Base-by-base conservation (phyloP, 495 filamentous ascomycete genomes). In the Hypoxylon perforatum region DNA sequence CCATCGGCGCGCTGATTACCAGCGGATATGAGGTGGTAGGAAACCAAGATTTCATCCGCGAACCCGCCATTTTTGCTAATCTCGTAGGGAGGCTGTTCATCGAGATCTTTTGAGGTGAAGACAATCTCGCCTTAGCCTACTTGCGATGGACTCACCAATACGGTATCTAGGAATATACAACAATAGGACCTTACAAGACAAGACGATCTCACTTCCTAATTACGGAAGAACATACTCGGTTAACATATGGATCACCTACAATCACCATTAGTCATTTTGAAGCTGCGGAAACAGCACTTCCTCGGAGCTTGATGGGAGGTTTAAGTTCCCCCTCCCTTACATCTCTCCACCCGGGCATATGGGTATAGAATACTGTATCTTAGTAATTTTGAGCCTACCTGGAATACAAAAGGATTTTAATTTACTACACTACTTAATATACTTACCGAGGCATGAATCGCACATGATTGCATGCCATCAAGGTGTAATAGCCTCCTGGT, bases 1-100 rank as follows among this genome's bases (percentile, higher is more conserved):
- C 82, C 91, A 95, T 93, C 10, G 92, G 92, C 11, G 91, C 91
- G 67, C 80, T 78, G 48, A 88, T 79, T 17, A 95, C 79, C 28
- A 93, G 55, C 10, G 81, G 72, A 15, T 63, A 62, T 19, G 59
- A 53, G 12, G 70, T 75, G n/a, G 53, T 63, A 22, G 72, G 72
- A 38, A 75, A 75, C 72, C 72, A 75, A 18, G 64, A 67, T 50
- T 55, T 66, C 72, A 71, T 75, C 4, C 72, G 63, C 17, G 66
- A 62, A 51, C 17, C 17, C 15, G 67, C 55, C 70, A 69, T 75
- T 5, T 63, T 61, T n/a, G 63, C 55, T 21, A 66, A 10, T 52
- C 42, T 55, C 42, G 44, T 52, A 33, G 25, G 42, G 7, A 41
- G 14, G 28, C 23, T 41, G 48, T 59, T 56, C 61, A 61, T 69